These are phyloP conservation scores for Capronia coronata DNA, from an alignment of 2,329 filamentous ascomycete genomes.

Conservation along the genomic window DNA sequence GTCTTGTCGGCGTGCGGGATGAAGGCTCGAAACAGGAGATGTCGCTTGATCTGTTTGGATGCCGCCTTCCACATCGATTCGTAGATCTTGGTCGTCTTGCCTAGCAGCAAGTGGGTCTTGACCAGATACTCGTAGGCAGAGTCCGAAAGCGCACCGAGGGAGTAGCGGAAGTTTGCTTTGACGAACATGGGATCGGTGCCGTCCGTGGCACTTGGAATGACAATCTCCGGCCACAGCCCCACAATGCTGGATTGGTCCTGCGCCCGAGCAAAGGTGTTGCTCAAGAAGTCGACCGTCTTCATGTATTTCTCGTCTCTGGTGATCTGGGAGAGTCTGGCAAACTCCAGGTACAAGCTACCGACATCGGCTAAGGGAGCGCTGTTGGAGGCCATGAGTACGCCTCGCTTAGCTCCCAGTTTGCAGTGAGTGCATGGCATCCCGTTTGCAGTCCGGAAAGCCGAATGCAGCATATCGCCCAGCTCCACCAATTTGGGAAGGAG, in stretches of 20 bases:
- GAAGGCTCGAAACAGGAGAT: conserved; percentile 73
- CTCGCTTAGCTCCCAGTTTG: conserved; percentile 7
- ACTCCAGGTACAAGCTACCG: conserved; percentile 20
- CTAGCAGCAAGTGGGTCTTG: conserved; percentile 66
- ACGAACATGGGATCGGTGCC: background rate
- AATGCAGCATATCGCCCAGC: conserved; percentile 50
- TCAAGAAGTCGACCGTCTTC: conserved; percentile 34
- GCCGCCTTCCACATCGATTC: conserved; percentile 57
- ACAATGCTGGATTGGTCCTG: conserved; percentile 31
- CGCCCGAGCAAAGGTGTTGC: conserved; percentile 29
- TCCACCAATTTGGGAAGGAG: conserved; percentile 49
- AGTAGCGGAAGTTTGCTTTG: conserved; percentile 34
- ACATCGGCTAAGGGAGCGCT: conserved; percentile 12
- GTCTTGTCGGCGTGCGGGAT: conserved; percentile 36
- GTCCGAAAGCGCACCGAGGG: conserved; percentile 51
- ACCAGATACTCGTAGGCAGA: conserved; percentile 54
- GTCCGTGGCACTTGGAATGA: conserved; percentile 15
- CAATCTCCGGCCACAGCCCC: conserved; percentile 36
- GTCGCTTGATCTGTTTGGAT: conserved; percentile 60
- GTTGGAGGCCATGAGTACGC: background rate
- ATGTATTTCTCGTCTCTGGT: conserved; percentile 35
- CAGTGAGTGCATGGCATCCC: conserved; percentile 26
- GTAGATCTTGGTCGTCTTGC: conserved; percentile 60
- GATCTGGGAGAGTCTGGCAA: conserved; percentile 30
- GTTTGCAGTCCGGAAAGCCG: conserved; percentile 35